Evolutionary conservation across 2,329 filamentous ascomycete genomes (phyloP).

Genomic region (Ophiostoma piceae): DNA sequence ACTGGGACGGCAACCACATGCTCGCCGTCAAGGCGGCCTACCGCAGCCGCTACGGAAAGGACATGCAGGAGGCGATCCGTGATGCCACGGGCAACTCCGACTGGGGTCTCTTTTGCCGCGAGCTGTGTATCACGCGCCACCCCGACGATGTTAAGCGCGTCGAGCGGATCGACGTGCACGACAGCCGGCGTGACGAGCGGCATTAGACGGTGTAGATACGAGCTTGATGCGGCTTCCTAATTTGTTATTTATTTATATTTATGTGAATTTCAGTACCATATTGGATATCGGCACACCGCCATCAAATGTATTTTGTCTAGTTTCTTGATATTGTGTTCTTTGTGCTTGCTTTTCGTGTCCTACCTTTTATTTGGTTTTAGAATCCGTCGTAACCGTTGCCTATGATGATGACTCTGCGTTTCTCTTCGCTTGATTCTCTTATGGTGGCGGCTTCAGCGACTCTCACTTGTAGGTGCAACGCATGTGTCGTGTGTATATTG

Average conservation of each 20-base stretch:
- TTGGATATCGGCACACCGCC: neutral
- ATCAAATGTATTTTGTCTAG: neutral
- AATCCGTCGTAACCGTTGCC: too few relatives aligned
- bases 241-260: neutral
- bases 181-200: constrained; percentile 21
- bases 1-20: constrained; percentile 87
- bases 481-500: too few relatives aligned
- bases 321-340: neutral
- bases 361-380: neutral
- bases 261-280: neutral
- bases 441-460: too few relatives aligned
- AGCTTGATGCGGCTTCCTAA: neutral
- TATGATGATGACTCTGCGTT: too few relatives aligned
- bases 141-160: constrained; percentile 54
- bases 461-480: too few relatives aligned
- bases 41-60: constrained; percentile 65
- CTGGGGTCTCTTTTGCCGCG: constrained; percentile 70
- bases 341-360: neutral
- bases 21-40: constrained; percentile 75
- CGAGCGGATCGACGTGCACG: constrained; percentile 37
- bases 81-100: constrained; percentile 66
- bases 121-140: constrained; percentile 59
- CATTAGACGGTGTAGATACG: neutral
- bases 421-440: too few relatives aligned
- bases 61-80: constrained; percentile 71